A percentile compares a stretch with the other conserved stretches of the same genome.
Evolutionary conservation across 2,329 filamentous ascomycete species (phyloP).

Genomic region (Fusarium continuum): DNA sequence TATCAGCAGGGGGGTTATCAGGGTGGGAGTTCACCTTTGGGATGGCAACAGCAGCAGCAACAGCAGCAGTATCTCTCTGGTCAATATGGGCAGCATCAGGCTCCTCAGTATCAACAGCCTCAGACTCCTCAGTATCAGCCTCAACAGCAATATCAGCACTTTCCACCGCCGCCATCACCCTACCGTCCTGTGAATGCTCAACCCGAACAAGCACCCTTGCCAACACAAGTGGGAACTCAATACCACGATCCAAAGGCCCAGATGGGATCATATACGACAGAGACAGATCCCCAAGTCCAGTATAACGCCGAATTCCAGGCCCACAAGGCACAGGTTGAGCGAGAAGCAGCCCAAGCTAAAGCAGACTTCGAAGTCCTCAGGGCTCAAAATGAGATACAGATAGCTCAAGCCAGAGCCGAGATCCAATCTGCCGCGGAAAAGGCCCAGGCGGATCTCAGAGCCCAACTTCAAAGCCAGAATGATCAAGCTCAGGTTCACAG

Average conservation of each 20-base stretch:
- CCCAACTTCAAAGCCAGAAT: not conserved
- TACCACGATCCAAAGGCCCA: too few relatives aligned
- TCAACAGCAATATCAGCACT: slow-evolving; percentile 15
- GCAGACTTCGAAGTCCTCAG: not conserved
- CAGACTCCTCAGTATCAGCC: slow-evolving; percentile 8
- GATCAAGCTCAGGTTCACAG: slow-evolving; percentile 1
- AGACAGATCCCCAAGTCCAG: not conserved
- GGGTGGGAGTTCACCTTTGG: not conserved
- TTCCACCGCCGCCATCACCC: not conserved
- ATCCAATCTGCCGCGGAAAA: not conserved
- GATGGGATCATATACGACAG: not conserved
- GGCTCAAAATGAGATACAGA: not conserved
- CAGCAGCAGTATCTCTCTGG: not conserved
- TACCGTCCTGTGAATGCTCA: slow-evolving; percentile 4
- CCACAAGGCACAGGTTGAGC: not conserved
- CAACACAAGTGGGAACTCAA: not conserved
- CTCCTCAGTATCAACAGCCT: slow-evolving; percentile 7
- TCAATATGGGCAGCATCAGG: not conserved
- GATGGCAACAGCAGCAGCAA: slow-evolving; percentile 13
- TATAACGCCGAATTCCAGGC: not conserved
- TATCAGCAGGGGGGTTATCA: slow-evolving; percentile 4
- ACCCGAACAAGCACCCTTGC: not conserved
- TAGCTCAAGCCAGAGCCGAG: not conserved
- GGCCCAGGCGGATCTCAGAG: not conserved
- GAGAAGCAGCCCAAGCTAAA: not conserved